A percentile compares a stretch with the other conserved stretches of the same genome.
phyloP scores from a whole-genome alignment of 1,284 basidiomycete species.

The Mycosarcoma mackinlayi region DNA sequence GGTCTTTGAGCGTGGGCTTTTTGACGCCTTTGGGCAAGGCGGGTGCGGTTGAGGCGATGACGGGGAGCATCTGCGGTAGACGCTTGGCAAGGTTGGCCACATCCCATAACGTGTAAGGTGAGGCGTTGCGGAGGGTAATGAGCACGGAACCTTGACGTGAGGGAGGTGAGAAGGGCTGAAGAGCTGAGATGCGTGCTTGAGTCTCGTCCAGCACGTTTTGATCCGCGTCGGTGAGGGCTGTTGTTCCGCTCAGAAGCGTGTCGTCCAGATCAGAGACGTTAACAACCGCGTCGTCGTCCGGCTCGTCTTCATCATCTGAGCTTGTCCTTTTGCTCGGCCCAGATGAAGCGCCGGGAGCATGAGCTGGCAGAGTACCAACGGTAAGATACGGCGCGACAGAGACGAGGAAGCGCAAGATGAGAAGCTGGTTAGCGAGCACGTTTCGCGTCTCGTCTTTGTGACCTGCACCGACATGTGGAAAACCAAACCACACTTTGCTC shows the following conservation, averaged over 20 bases:
- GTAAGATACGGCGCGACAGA: slow-evolving; percentile 78
- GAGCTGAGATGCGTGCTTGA: slow-evolving; percentile 70
- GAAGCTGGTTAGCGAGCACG: slow-evolving; percentile 86
- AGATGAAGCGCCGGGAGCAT: slow-evolving; percentile 64
- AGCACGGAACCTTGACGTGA: slow-evolving; percentile 75
- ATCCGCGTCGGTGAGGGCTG: slow-evolving; percentile 30
- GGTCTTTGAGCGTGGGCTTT: slow-evolving; percentile 44
- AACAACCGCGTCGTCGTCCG: slow-evolving; percentile 21
- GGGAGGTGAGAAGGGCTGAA: slow-evolving; percentile 56
- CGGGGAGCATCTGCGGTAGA: slow-evolving; percentile 72
- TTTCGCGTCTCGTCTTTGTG: slow-evolving; percentile 95
- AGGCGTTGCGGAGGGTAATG: slow-evolving; percentile 85
- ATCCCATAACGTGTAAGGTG: slow-evolving; percentile 89
- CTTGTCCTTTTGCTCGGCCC: slow-evolving; percentile 8
- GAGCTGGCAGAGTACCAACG: slow-evolving; percentile 39
- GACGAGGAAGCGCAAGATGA: slow-evolving; percentile 86
- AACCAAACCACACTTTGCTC: slow-evolving; percentile 91
- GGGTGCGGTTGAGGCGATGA: slow-evolving; percentile 67
- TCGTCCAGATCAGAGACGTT: slow-evolving; percentile 5
- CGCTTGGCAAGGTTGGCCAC: slow-evolving; percentile 60
- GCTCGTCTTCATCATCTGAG: slow-evolving; percentile 37
- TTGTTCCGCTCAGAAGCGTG: neutral
- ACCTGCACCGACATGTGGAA: slow-evolving; percentile 95
- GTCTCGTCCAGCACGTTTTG: slow-evolving; percentile 52
- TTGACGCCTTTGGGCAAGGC: slow-evolving; percentile 52